Evolutionary conservation across 768 basidiomycete species (phyloP), one percentile per base, ranked within the genome.

Genomic region (Kwoniella sp.): DNA sequence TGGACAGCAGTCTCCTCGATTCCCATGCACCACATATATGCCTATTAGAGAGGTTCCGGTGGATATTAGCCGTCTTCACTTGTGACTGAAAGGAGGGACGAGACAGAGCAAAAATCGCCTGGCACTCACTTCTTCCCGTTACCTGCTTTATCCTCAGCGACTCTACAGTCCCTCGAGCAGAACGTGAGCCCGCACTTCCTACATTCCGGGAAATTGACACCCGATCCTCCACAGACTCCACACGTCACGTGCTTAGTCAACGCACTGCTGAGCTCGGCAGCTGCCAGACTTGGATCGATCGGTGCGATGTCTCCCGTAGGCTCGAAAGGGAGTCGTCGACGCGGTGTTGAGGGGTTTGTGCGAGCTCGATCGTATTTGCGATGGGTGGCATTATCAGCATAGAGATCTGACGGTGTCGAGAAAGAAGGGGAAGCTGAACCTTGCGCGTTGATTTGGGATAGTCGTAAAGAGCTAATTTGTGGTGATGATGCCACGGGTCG

Each of bases 191-290:
- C 71, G 58, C 77, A 78, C 58, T 72, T 73, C 59, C 77, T 62
- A 50, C 77, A 78, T 53, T 71, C 72, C 2, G 77, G 77, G 50
- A 76, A 76, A 56, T 78, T 78, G 45, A 74, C 63, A 3, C 77
- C 77, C 30, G 70, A 48, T 30, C 69, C 53, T 11, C 41, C 54
- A 48, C 77, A 78, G 13, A 78, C 75, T 2, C 62, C 61, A 50
- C 77, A 78, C 2, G 31, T 56, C 7, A 73, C 68, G 38, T 73
- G 69, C 38, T 75, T 74, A 0, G 77, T 78, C 60, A 78, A 34
- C 5, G 73, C 56, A n/a, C 63, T 66, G 4, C 67, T 58, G 28
- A 78, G 52, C 51, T 78, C 77, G 0, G 70, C 77, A 26, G 70
- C 75, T 13, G 73, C 71, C 4, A 78, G 56, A 13, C 54, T 66